Conservation (phyloP, 2,329 filamentous ascomycete genomes). For the Trichoderma atrobrunneum region DNA sequence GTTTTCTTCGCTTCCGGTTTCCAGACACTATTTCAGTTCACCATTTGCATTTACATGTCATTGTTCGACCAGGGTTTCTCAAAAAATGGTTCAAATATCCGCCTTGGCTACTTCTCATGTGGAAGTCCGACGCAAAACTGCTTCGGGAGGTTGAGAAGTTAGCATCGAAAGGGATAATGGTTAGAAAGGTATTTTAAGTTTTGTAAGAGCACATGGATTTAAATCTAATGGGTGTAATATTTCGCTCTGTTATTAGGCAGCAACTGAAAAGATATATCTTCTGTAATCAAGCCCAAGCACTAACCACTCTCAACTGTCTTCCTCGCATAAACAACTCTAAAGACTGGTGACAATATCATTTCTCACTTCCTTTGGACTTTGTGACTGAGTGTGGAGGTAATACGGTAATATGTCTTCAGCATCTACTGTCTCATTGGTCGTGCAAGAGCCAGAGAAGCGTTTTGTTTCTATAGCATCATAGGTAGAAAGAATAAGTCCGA, state of each 20-base stretch:
- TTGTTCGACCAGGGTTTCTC: background rate
- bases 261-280: background rate
- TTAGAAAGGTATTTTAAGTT: background rate
- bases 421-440: background rate
- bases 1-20: background rate
- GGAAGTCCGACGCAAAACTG: slow-evolving; percentile 16
- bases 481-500: background rate
- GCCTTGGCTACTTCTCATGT: slow-evolving; percentile 18
- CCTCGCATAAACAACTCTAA: background rate
- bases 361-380: background rate
- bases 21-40: slow-evolving; percentile 19
- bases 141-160: slow-evolving; percentile 23
- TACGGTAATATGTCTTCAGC: background rate
- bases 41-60: slow-evolving; percentile 21
- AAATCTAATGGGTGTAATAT: background rate
- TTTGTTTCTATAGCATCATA: background rate
- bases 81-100: slow-evolving; percentile 14
- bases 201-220: background rate
- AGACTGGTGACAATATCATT: background rate
- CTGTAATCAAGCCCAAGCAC: background rate
- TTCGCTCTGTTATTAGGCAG: background rate
- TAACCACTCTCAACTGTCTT: background rate
- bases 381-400: background rate
- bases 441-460: background rate
- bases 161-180: background rate